Evolutionary conservation across 1,284 basidiomycete genomes (phyloP), one percentile per base, ranked within the genome.

Genomic region (Agroathelia rolfsii): DNA sequence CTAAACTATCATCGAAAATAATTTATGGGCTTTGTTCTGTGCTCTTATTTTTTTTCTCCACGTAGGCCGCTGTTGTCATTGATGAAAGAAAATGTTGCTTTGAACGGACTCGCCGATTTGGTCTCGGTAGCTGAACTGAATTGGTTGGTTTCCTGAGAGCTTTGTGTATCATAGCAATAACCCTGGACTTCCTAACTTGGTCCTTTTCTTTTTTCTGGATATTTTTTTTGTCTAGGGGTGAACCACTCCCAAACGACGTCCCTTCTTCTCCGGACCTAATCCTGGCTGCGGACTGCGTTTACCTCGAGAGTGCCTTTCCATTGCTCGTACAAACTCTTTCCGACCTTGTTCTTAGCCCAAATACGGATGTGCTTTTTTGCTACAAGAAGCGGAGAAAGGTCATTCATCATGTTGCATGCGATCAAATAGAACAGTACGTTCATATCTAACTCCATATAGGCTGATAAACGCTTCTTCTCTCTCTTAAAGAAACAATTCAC

Each of bases 381-480:
- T 94, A 90, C 59, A 92, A 93, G 59, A 94, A 94, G 51, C 70
- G 90, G 30, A 70, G 92, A 56, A 94, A 92, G 73, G 87, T 83
- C 33, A 18, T 23, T 10, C 25, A 34, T 39, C 8, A 11, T 28
- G 14, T 23, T 37, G 12, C 9, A 32, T 34, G 24, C 19, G 25
- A 22, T 20, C 13, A 14, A 8, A 16, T 28, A 23, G 10, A n/a
- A 12, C 17, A 28, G 13, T 20, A 25, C 24, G 19, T 12, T 9
- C 6, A 29, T n/a, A 28, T 17, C 12, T 44, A 5, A 43, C 22
- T 8, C 5, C 25, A 35, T 24, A 9, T 42, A 89, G 84, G 92
- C 89, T 0, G 92, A 95, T 54, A 92, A 82, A 50, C 74, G 85
- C 1, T 95, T 95, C 59, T 95, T 95, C 52, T 55, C 61, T 0